Evolutionary conservation across 2,329 filamentous ascomycete genomes (phyloP).

Genomic region (Colletotrichum gigasporum): DNA sequence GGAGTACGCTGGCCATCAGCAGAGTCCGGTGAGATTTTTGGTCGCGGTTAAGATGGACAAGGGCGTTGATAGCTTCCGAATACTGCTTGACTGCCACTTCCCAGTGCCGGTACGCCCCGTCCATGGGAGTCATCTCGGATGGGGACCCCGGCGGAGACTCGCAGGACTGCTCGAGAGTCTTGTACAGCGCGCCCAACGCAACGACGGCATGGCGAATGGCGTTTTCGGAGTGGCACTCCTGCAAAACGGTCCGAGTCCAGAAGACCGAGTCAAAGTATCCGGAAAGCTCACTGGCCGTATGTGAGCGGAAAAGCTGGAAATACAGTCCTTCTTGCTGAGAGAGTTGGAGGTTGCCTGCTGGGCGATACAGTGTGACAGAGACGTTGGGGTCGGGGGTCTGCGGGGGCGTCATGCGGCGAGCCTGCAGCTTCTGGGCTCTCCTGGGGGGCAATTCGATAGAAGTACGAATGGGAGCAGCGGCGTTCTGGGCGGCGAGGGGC

Average conservation of each 20-base stretch:
- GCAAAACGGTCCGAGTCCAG: conserved; percentile 70
- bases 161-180: conserved; percentile 68
- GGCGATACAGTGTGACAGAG: conserved; percentile 50
- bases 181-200: conserved; percentile 73
- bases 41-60: conserved; percentile 55
- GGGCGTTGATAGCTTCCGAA: conserved; percentile 62
- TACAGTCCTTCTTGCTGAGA: conserved; percentile 64
- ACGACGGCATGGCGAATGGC: conserved; percentile 73
- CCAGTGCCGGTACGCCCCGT: conserved; percentile 62
- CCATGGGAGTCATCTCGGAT: conserved; percentile 42
- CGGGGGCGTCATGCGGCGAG: conserved; percentile 40
- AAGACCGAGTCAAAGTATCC: conserved; percentile 74
- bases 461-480: conserved; percentile 33
- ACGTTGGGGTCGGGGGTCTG: conserved; percentile 40
- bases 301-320: conserved; percentile 69
- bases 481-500: conserved; percentile 41
- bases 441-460: conserved; percentile 30
- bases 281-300: conserved; percentile 70
- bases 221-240: conserved; percentile 69
- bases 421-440: conserved; percentile 22
- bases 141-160: conserved; percentile 61
- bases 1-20: conserved; percentile 71
- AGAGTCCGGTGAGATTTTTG: conserved; percentile 59
- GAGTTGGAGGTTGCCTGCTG: conserved; percentile 56
- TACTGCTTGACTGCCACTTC: conserved; percentile 69